Evolutionary conservation across 176 grass and related monocot genomes (phyloP).

Genomic region (Phoenix dactylifera): DNA sequence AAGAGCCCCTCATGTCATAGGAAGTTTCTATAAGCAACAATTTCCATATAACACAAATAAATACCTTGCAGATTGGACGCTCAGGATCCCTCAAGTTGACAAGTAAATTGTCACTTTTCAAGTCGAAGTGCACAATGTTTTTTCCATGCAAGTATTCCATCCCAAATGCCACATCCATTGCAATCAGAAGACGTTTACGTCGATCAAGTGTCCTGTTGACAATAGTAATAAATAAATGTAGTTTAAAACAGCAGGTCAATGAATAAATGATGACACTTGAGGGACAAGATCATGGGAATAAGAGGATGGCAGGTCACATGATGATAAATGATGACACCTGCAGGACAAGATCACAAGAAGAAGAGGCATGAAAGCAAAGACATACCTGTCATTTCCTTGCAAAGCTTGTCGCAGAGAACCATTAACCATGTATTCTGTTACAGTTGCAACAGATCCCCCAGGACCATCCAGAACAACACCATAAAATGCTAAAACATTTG

Average conservation of each 20-base stretch:
- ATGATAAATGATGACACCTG: too few species aligned
- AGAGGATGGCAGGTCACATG: too few species aligned
- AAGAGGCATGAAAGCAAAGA: constrained; percentile 8
- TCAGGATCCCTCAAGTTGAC: constrained; percentile 92
- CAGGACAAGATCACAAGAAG: background rate
- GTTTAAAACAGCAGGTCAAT: too few species aligned
- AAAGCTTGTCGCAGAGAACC: constrained; percentile 92
- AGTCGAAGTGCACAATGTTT: constrained; percentile 95
- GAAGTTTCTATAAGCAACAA: background rate
- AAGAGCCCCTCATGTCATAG: background rate
- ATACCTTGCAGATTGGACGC: constrained; percentile 97
- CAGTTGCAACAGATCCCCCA: constrained; percentile 84
- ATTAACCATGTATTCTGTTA: constrained; percentile 98
- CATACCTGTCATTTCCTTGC: constrained; percentile 88
- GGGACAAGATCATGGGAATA: too few species aligned
- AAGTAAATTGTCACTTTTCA: constrained; percentile 98
- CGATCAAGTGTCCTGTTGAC: constrained; percentile 64
- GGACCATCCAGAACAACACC: constrained; percentile 86
- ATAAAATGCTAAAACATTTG: constrained; percentile 97
- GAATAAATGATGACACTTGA: too few species aligned
- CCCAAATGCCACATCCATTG: constrained; percentile 98
- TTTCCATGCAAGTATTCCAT: constrained; percentile 99
- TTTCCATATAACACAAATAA: background rate
- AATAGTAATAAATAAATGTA: background rate
- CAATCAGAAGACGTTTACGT: constrained; percentile 64